phyloP scores from a whole-genome alignment of 352 stramenopile species.

The Blastocystis sp. region DNA sequence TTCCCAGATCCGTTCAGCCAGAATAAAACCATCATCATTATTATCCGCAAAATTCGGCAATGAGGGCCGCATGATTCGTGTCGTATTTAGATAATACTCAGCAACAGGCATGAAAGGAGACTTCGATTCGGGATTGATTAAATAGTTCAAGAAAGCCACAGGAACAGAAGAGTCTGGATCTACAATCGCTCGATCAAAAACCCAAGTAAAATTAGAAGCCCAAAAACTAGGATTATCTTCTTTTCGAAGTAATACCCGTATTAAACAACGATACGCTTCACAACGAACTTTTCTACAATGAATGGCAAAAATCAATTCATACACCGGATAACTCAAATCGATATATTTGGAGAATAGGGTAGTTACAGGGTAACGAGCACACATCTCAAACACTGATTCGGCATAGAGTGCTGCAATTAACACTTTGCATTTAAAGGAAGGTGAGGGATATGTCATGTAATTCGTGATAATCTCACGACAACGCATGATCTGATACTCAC shows the following conservation, averaged over 20 bases:
- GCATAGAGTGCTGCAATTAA: neutral
- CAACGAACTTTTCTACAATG: neutral
- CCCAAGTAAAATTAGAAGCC: neutral
- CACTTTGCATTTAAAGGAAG: slow-evolving; percentile 9
- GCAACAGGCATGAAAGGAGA: neutral
- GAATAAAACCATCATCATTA: neutral
- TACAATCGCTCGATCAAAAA: neutral
- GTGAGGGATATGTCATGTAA: slow-evolving; percentile 12
- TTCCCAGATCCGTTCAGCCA: slow-evolving; percentile 2
- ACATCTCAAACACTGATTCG: slow-evolving; percentile 12
- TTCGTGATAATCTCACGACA: slow-evolving; percentile 4
- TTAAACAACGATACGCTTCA: slow-evolving; percentile 31
- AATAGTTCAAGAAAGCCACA: slow-evolving; percentile 23
- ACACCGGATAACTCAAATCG: neutral
- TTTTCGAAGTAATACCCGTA: neutral
- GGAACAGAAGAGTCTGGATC: slow-evolving; percentile 12
- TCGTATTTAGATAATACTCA: slow-evolving; percentile 14
- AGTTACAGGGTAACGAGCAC: neutral
- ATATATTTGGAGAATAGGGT: slow-evolving; percentile 24
- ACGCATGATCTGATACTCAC: neutral
- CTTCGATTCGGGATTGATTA: slow-evolving; percentile 1
- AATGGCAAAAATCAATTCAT: neutral
- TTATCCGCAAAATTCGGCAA: neutral
- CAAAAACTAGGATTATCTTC: neutral
- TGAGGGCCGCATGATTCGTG: neutral